A percentile compares a stretch with the other conserved stretches of the same genome.
Conservation (phyloP, 75 land plant species). For the Sequoia sempervirens region DNA sequence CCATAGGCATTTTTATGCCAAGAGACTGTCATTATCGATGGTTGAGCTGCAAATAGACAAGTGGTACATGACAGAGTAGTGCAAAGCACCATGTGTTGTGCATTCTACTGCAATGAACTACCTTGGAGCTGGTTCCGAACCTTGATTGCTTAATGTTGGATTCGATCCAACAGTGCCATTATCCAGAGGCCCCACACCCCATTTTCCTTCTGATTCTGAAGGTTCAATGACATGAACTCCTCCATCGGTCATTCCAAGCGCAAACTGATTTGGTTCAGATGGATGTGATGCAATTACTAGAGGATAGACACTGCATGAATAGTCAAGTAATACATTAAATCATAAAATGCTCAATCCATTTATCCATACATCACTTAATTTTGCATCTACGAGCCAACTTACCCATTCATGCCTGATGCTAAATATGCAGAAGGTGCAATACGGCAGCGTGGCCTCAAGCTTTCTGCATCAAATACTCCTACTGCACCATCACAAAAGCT, state of each 20-base stretch:
- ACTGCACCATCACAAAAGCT: slow-evolving; percentile 73
- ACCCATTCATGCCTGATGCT: background rate
- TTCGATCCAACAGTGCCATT: slow-evolving; percentile 8
- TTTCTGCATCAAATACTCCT: slow-evolving; percentile 60
- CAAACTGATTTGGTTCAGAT: slow-evolving; percentile 66
- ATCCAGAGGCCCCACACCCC: slow-evolving; percentile 1
- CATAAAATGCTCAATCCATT: background rate
- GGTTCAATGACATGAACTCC: slow-evolving; percentile 68
- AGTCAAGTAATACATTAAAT: background rate
- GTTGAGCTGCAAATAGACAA: background rate
- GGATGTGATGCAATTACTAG: slow-evolving; percentile 77
- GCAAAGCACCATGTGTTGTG: background rate
- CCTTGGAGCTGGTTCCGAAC: slow-evolving; percentile 2
- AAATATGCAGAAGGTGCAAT: slow-evolving; percentile 61
- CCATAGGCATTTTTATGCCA: slow-evolving; percentile 2
- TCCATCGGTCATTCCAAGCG: slow-evolving; percentile 77
- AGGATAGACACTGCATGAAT: slow-evolving; percentile 34
- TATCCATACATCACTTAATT: background rate
- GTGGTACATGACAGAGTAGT: background rate
- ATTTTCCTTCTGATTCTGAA: slow-evolving; percentile 11
- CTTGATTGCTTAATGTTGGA: slow-evolving; percentile 8
- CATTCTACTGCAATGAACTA: background rate
- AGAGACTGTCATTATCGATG: background rate
- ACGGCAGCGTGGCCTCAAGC: slow-evolving; percentile 59
- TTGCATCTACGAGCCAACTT: background rate